Evolutionary conservation across 345 rosid genomes (phyloP).

Genomic region (Ailanthus altissimus): DNA sequence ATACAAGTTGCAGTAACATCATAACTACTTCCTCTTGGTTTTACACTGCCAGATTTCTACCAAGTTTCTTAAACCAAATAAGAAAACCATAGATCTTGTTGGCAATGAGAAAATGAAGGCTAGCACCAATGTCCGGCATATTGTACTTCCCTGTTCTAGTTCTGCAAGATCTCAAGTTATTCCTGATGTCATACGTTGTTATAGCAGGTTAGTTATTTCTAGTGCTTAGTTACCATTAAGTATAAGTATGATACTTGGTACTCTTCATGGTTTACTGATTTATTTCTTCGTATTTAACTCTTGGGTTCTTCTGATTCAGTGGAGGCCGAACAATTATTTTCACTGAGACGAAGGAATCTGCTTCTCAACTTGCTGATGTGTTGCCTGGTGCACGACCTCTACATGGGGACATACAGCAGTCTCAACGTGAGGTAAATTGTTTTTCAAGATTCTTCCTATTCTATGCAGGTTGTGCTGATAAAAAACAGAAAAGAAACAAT

Average conservation of each 20-base stretch:
- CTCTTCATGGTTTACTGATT: background rate
- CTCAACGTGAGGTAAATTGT: conserved; percentile 79
- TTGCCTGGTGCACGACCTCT: conserved; percentile 86
- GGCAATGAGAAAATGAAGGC: conserved; percentile 99
- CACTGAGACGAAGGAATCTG: conserved; percentile 84
- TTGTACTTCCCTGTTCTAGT: conserved; percentile 73
- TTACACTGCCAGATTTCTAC: conserved; percentile 54
- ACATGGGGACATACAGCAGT: conserved; percentile 94
- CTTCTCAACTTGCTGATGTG: conserved; percentile 83
- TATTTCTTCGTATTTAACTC: background rate
- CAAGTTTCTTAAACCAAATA: conserved; percentile 68
- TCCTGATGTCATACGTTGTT: conserved; percentile 89
- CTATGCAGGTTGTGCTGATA: background rate
- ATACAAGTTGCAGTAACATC: background rate
- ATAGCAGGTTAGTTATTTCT: conserved; percentile 65
- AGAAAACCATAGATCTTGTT: conserved; percentile 94
- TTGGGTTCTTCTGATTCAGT: conserved; percentile 43
- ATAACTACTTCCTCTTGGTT: conserved; percentile 8
- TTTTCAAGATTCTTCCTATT: background rate
- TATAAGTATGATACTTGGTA: background rate
- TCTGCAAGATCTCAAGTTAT: conserved; percentile 77
- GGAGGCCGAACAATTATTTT: conserved; percentile 94
- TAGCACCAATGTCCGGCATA: conserved; percentile 83
- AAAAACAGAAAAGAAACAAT: background rate
- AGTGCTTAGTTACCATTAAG: background rate